Evolutionary conservation across 768 basidiomycete genomes (phyloP), one percentile per base, ranked within the genome.

Genomic region (Austroboletus eburneus): DNA sequence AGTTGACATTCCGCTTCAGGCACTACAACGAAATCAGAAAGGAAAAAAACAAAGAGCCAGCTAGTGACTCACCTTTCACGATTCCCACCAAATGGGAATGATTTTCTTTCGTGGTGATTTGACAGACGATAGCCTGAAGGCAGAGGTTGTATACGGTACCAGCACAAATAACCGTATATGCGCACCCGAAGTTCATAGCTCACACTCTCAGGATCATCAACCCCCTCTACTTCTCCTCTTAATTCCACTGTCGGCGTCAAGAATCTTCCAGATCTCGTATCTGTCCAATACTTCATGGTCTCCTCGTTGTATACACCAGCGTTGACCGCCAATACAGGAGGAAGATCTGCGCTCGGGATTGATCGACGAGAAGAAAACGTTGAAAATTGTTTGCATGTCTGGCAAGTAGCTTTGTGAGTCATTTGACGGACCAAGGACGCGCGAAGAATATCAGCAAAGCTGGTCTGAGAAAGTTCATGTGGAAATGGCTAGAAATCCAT

Each of bases 21-120:
- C 32, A 93, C 89, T 91, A 51, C 4, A 23, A 20, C 25, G 34
- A 42, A 35, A 45, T 50, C 14, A 40, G 32, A 38, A 3, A 21
- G 2, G 10, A 7, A 38, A 30, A 39, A 24, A 30, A 39, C 21
- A 30, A n/a, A 22, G 5, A 12, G 2, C 30, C 17, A 18, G 4
- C 21, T 3, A 21, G 22, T 5, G 41, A 37, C 48, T 50, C 55
- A 84, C 93, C 81, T 73, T 87, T 91, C 30, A 95, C 75, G 46
- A 96, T 79, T 2, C 93, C 85, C 12, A 95, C 88, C 17, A 98
- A 74, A 66, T 98, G 96, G 0, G 88, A 83, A 34, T 77, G 76
- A 30, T 77, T 78, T 33, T 80, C 80, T 54, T 86, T 90, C 13
- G 78, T 72, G 39, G 78, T 74, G 7, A 96, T 79, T 62, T 95